Evolutionary conservation across 306 rosid species (phyloP).

Genomic region (Psophocarpus tetragonolobus): DNA sequence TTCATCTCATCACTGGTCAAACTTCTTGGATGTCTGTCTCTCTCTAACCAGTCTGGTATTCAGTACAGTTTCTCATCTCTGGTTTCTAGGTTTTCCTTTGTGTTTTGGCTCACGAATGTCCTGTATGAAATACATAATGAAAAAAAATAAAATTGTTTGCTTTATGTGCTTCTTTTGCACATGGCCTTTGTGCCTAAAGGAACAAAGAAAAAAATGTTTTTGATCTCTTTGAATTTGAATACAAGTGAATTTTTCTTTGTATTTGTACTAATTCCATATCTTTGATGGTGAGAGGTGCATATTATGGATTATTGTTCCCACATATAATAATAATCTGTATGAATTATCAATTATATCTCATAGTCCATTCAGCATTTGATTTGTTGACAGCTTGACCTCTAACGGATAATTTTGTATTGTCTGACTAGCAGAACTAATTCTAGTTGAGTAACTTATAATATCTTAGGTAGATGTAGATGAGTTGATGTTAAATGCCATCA

Average conservation of each 20-base stretch:
- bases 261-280: neutral
- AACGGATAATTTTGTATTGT: constrained; percentile 2
- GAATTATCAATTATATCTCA: neutral
- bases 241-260: neutral
- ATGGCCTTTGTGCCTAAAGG: neutral
- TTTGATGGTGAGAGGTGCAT: constrained; percentile 22
- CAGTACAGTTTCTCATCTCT: neutral
- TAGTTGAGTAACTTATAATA: neutral
- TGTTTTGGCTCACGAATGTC: neutral
- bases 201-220: neutral
- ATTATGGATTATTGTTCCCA: neutral
- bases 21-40: neutral
- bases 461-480: constrained; percentile 20
- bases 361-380: neutral
- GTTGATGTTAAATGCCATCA: constrained; percentile 14
- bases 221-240: constrained; percentile 5
- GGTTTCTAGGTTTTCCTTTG: neutral
- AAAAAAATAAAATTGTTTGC: neutral
- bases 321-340: neutral
- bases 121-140: neutral
- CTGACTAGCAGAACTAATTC: constrained; percentile 10
- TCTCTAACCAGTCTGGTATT: neutral
- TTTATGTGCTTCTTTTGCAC: neutral
- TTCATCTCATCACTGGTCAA: neutral
- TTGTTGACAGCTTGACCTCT: constrained; percentile 1